Base-by-base conservation (phyloP, 805 yeast species). In the Brettanomyces bruxellensis region DNA sequence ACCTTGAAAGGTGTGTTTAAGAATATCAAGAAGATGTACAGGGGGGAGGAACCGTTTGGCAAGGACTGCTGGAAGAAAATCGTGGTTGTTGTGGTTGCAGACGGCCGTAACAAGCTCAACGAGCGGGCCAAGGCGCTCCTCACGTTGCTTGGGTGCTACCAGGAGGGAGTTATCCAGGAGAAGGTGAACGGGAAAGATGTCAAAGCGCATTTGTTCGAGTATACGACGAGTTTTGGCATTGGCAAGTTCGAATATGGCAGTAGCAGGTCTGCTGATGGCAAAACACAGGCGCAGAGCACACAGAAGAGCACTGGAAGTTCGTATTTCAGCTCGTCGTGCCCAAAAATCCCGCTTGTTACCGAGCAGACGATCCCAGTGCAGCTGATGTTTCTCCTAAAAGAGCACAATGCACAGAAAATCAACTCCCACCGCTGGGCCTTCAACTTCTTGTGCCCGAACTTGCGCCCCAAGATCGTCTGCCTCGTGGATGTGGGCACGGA, bases 361-460 rank as follows among this genome's bases (percentile, higher is more conserved):
- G 83, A 79, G 47, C 63, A 63, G 48, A 71, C 76, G 3, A 76
- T 81, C 3, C 98, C 98, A 1, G 85, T 88, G 7, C 98, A 91
- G 64, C 67, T 91, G 61, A 67, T 91, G 53, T 90, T 90, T 62
- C 84, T 95, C 53, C 69, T 91, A 54, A 90, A 90, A 61, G 97
- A 91, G 58, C 80, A 84, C 61, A 90, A 91, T 65, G 79, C 83
- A 53, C 83, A 86, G 62, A 91, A 91, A 59, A 90, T 91, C 64
- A 91, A 90, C 65, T 87, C 96, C 3, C 98, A 90, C 66, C 75
- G 97, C 61, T 90, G 98, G 98, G 89, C 95, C 37, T 83, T 90
- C 68, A 91, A 90, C 65, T 90, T 95, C 13, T 81, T 91, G 65
- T 87, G 88, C 28, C 87, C 91, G 43, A 74, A 84, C 40, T 66